These are phyloP conservation scores for Fusarium dimerum DNA, from an alignment of 2,329 filamentous ascomycete genomes.

Conservation along the genomic window DNA sequence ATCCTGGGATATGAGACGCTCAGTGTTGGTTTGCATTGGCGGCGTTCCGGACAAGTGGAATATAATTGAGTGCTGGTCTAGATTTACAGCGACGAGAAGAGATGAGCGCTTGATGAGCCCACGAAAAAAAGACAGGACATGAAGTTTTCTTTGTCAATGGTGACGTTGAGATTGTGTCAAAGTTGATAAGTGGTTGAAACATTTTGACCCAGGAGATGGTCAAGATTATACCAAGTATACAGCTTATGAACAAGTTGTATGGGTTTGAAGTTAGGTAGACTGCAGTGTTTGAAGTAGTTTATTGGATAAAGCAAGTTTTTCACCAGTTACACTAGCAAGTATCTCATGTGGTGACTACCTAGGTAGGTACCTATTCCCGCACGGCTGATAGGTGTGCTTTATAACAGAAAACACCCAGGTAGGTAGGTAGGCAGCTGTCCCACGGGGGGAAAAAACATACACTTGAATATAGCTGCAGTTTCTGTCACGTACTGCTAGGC, in stretches of 20 bases:
- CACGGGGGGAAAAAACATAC: too few species aligned
- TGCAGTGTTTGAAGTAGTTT: not conserved
- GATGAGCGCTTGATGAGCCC: constrained; percentile 31
- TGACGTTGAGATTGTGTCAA: constrained; percentile 12
- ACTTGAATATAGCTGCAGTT: too few species aligned
- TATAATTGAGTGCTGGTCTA: constrained; percentile 40
- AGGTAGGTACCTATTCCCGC: too few species aligned
- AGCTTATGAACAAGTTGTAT: not conserved
- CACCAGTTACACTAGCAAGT: too few species aligned
- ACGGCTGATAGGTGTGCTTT: too few species aligned
- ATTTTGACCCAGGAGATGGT: not conserved
- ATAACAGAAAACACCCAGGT: too few species aligned
- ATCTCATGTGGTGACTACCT: too few species aligned
- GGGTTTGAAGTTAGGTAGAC: not conserved
- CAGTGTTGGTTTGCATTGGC: constrained; percentile 42
- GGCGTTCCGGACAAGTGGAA: constrained; percentile 44
- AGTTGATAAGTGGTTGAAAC: constrained; percentile 11
- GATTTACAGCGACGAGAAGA: constrained; percentile 36
- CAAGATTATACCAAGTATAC: not conserved
- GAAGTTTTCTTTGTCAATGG: constrained; percentile 12
- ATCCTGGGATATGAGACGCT: constrained; percentile 32
- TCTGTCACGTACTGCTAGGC: too few species aligned
- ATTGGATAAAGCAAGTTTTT: not conserved
- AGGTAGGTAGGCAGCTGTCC: too few species aligned
- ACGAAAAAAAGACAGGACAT: constrained; percentile 13